phyloP scores from a whole-genome alignment of 202 grass and related monocot species.

The Saccharum hybrid region DNA sequence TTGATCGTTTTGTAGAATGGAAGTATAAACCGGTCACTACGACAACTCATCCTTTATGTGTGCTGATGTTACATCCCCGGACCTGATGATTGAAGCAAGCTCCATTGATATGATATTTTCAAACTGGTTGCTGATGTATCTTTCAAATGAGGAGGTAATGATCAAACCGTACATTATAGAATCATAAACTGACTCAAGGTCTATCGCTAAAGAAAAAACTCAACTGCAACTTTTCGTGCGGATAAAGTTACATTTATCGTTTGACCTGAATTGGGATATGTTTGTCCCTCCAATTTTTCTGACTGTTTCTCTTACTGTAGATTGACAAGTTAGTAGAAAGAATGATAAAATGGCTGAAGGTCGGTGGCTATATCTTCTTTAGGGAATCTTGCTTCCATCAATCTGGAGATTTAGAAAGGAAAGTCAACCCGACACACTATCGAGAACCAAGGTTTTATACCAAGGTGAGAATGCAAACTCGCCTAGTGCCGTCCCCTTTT shows the following conservation, averaged over 20 bases:
- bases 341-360: slow-evolving; percentile 92
- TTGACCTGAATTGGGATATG: background rate
- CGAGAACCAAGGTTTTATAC: slow-evolving; percentile 92
- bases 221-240: background rate
- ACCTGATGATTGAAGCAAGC: slow-evolving; percentile 68
- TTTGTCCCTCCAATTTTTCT: slow-evolving; percentile 14
- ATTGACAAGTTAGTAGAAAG: slow-evolving; percentile 67
- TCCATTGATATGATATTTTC: slow-evolving; percentile 96
- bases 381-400: slow-evolving; percentile 99
- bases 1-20: slow-evolving; percentile 63
- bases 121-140: slow-evolving; percentile 97
- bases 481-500: background rate
- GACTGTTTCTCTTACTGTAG: slow-evolving; percentile 49
- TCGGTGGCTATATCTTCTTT: slow-evolving; percentile 91
- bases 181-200: background rate
- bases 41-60: slow-evolving; percentile 84
- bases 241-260: background rate
- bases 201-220: background rate
- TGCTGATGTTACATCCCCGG: slow-evolving; percentile 87
- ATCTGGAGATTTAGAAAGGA: slow-evolving; percentile 92
- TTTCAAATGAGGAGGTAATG: slow-evolving; percentile 90
- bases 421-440: slow-evolving; percentile 92
- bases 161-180: background rate
- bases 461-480: slow-evolving; percentile 59
- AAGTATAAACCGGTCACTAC: slow-evolving; percentile 77